A percentile compares a stretch with the other conserved stretches of the same genome.
Conservation (phyloP, 2,329 filamentous ascomycete genomes). For the Talaromyces islandicus region DNA sequence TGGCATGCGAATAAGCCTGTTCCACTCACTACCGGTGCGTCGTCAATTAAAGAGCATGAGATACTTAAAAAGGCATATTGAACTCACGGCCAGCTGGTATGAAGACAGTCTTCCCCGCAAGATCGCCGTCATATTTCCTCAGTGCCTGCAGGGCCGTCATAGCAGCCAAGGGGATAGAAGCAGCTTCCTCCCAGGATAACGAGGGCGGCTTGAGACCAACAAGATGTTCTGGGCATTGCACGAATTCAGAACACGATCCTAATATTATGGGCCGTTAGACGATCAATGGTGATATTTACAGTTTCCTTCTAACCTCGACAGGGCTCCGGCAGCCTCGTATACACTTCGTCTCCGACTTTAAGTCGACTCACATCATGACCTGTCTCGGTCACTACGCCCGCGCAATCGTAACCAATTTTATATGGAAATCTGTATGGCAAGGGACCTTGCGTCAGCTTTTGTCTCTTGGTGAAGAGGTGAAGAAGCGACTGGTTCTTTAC, state of each 20-base stretch:
- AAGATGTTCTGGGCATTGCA: constrained; percentile 23
- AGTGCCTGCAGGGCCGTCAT: constrained; percentile 42
- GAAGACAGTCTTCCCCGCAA: constrained; percentile 48
- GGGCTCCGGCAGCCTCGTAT: constrained; percentile 24
- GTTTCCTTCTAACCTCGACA: constrained; percentile 20
- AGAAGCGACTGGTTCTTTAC: constrained; percentile 16
- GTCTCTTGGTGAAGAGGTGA: neutral
- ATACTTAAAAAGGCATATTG: neutral
- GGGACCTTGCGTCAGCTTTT: neutral
- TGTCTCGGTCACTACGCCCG: constrained; percentile 31
- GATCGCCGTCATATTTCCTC: constrained; percentile 34
- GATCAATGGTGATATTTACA: neutral
- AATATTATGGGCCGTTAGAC: neutral
- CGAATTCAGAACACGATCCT: constrained; percentile 36
- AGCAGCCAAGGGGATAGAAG: constrained; percentile 35
- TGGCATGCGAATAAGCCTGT: constrained; percentile 45
- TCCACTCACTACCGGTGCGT: constrained; percentile 33
- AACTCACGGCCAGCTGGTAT: constrained; percentile 39
- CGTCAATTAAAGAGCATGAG: neutral
- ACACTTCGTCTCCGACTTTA: constrained; percentile 35
- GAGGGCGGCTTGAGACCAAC: constrained; percentile 36
- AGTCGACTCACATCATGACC: constrained; percentile 28
- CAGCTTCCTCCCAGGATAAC: constrained; percentile 38
- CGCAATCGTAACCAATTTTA: constrained; percentile 37
- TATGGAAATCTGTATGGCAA: constrained; percentile 36